Percentiles rank a stretch among this genome's conserved stretches.
Evolutionary conservation across 1,139 yeast genomes (phyloP).

Genomic region (Protomyces inundatus): DNA sequence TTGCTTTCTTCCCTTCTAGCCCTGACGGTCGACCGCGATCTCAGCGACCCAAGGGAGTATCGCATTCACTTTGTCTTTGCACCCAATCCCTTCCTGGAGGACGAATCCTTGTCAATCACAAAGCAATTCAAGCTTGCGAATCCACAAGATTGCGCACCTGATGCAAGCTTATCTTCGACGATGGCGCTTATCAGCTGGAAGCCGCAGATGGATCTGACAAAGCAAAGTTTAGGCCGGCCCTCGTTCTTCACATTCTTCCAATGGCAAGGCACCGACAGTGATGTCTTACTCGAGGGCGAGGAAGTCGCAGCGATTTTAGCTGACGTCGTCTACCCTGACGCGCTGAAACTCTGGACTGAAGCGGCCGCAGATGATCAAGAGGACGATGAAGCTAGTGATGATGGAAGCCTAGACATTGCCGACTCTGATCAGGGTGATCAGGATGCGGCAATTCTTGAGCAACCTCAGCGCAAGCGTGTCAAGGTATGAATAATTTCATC

Average conservation of each 20-base stretch:
- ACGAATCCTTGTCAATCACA: slow-evolving; percentile 22
- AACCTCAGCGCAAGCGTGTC: slow-evolving; percentile 33
- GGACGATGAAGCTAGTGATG: slow-evolving; percentile 31
- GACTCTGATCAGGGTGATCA: slow-evolving; percentile 32
- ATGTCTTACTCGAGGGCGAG: slow-evolving; percentile 38
- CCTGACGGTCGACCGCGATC: slow-evolving; percentile 38
- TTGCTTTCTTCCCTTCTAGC: slow-evolving; percentile 37
- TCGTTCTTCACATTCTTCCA: slow-evolving; percentile 39
- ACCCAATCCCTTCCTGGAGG: slow-evolving; percentile 38
- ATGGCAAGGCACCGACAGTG: slow-evolving; percentile 40
- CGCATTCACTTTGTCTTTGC: slow-evolving; percentile 38
- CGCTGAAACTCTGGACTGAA: slow-evolving; percentile 38
- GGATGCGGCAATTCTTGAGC: slow-evolving; percentile 33
- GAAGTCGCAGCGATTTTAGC: slow-evolving; percentile 40
- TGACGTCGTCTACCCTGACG: slow-evolving; percentile 43
- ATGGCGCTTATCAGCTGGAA: slow-evolving; percentile 40
- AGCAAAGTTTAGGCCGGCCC: slow-evolving; percentile 35
- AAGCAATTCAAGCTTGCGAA: slow-evolving; percentile 18
- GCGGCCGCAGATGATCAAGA: slow-evolving; percentile 35
- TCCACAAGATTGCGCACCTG: slow-evolving; percentile 32
- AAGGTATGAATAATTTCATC: background rate
- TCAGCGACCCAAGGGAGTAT: slow-evolving; percentile 36
- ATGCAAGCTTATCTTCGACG: slow-evolving; percentile 32
- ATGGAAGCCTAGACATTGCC: slow-evolving; percentile 33
- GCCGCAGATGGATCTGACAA: slow-evolving; percentile 38